Evolutionary conservation across 495 filamentous ascomycete species (phyloP).

Genomic region (Clavariopsis aquatica): DNA sequence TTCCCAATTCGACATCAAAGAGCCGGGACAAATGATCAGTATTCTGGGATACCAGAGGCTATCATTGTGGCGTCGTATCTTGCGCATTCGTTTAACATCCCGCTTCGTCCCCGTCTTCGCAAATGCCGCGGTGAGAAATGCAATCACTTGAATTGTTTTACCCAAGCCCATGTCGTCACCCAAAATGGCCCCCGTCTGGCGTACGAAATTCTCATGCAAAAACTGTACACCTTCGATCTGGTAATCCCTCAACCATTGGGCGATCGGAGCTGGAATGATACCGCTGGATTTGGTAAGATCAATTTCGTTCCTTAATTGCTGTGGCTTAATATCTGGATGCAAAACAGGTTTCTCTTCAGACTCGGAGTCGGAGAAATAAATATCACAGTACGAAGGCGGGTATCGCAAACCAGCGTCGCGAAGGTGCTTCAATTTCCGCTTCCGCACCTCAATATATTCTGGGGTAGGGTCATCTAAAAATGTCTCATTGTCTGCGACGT

Average conservation of each 20-base stretch:
- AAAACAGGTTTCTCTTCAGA: constrained; percentile 70
- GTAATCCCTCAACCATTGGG: constrained; percentile 90
- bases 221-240: constrained; percentile 86
- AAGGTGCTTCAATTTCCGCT: constrained; percentile 57
- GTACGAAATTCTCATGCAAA: constrained; percentile 86
- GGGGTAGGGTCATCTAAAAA: constrained; percentile 59
- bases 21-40: constrained; percentile 85
- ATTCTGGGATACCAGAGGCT: constrained; percentile 80
- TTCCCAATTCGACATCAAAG: constrained; percentile 86
- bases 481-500: constrained; percentile 43
- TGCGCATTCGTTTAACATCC: constrained; percentile 88
- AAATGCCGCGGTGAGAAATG: constrained; percentile 89
- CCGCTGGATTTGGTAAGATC: constrained; percentile 75
- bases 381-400: constrained; percentile 75
- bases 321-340: constrained; percentile 56
- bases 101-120: constrained; percentile 92
- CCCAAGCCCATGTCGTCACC: constrained; percentile 98
- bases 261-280: constrained; percentile 83
- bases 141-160: constrained; percentile 95
- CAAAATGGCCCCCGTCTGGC: constrained; percentile 86
- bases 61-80: constrained; percentile 63
- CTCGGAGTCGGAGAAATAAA: constrained; percentile 83
- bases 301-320: constrained; percentile 64
- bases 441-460: constrained; percentile 58
- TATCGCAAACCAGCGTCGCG: constrained; percentile 70